Evolutionary conservation across 2,329 filamentous ascomycete species (phyloP), one percentile per base, ranked within the genome.

Genomic region (Trichocomaceae sp.): DNA sequence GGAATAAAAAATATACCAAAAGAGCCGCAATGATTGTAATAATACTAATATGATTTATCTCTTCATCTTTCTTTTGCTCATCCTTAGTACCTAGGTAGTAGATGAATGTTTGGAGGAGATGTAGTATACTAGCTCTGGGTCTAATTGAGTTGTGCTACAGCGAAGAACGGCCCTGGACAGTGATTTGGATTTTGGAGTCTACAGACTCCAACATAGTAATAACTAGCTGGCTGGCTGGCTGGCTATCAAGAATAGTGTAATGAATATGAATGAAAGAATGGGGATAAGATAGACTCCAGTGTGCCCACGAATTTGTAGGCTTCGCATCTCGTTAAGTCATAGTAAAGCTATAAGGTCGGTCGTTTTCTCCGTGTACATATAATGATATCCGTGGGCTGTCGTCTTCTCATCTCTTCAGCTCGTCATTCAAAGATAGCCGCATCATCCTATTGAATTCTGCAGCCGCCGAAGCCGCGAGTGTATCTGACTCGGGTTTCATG

Each of bases 391-490:
- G 17, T 9, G n/a, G 13, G 7, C 39, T 20, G 17, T 17, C 26
- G n/a, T n/a, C 13, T 3, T 35, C 13, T 42, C 19, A 42, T 19
- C 22, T 42, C 37, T 42, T 42, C 35, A 57, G 51, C 19, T 57
- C 55, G 12, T 29, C 55, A 47, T 47, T 31, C 45, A 52, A 49
- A n/a, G 45, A 56, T 8, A 26, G 50, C 22, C 51, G 51, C 22
- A 41, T 37, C 39, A 53, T 54, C 29, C 47, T 35, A 23, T 42
- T 54, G 48, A 57, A 57, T 23, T 66, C 58, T 9, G 56, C 50
- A 5, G 61, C 65, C 1, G 65, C 67, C 35, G 66, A 66, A 41
- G 52, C 61, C n/a, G 52, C 53, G 6, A 54, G 51, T 60, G 62
- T 64, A 19, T 57, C 58, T 26, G 60, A 58, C 47, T 66, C 49